A percentile compares a stretch with the other conserved stretches of the same genome.
phyloP scores from a whole-genome alignment of 768 basidiomycete genomes.

The Leccinum sublutescens region DNA sequence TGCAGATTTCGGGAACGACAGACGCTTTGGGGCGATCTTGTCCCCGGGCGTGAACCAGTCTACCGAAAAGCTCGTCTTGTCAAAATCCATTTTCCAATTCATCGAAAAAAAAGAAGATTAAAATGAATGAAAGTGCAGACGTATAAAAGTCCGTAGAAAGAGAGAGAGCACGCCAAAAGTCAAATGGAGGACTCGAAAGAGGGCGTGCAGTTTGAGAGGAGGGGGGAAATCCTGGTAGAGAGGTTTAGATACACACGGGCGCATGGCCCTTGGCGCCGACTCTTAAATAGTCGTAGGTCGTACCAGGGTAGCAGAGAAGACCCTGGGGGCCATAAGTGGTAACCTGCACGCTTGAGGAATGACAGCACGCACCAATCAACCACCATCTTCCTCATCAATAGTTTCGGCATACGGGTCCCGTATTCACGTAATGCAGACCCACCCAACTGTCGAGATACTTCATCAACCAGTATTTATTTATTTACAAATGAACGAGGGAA shows the following conservation, averaged over 20 bases:
- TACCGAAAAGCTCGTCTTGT: slow-evolving; percentile 30
- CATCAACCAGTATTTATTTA: not conserved
- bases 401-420: slow-evolving; percentile 5
- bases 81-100: slow-evolving; percentile 32
- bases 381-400: slow-evolving; percentile 5
- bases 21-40: slow-evolving; percentile 23
- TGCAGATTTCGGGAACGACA: slow-evolving; percentile 35
- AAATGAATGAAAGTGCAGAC: slow-evolving; percentile 6
- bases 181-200: not conserved
- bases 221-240: slow-evolving; percentile 1
- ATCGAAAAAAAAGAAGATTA: slow-evolving; percentile 2
- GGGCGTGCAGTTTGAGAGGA: slow-evolving; percentile 2
- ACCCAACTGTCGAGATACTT: not conserved
- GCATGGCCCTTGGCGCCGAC: not conserved
- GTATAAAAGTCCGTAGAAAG: slow-evolving; percentile 3
- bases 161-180: not conserved
- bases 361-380: slow-evolving; percentile 7
- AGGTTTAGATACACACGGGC: slow-evolving; percentile 5
- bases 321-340: slow-evolving; percentile 15
- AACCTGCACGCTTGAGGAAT: slow-evolving; percentile 8
- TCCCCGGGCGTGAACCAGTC: slow-evolving; percentile 34
- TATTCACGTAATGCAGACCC: not conserved
- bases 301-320: slow-evolving; percentile 15
- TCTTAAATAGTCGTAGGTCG: slow-evolving; percentile 17
- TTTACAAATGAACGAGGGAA: not conserved